These are phyloP conservation scores for Pyrenophora graminea DNA, from an alignment of 2,329 filamentous ascomycete species.

Conservation along the genomic window DNA sequence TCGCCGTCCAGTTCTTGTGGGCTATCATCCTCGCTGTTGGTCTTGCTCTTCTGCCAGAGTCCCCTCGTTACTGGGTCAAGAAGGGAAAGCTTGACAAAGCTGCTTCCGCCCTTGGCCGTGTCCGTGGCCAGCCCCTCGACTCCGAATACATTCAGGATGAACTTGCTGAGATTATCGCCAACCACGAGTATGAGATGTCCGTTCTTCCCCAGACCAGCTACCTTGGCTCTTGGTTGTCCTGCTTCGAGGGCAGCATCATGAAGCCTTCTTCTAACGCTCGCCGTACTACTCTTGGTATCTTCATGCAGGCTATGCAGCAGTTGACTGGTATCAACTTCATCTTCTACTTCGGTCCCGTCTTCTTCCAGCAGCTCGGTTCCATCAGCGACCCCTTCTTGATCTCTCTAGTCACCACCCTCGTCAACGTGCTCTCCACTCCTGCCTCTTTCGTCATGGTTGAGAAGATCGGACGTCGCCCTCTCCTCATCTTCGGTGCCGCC, in stretches of 20 bases:
- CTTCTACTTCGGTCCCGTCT: constrained; percentile 65
- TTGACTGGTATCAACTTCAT: constrained; percentile 88
- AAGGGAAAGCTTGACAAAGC: constrained; percentile 71
- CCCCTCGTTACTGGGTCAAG: constrained; percentile 85
- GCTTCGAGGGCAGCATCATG: constrained; percentile 60
- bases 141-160: constrained; percentile 81
- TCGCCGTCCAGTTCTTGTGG: constrained; percentile 81
- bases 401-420: constrained; percentile 80
- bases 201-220: constrained; percentile 50
- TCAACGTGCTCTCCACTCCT: constrained; percentile 85
- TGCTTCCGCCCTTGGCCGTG: constrained; percentile 64
- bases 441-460: constrained; percentile 86
- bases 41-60: constrained; percentile 79
- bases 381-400: constrained; percentile 82
- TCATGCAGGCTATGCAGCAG: constrained; percentile 58
- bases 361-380: constrained; percentile 74
- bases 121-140: constrained; percentile 75
- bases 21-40: constrained; percentile 74
- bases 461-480: constrained; percentile 75
- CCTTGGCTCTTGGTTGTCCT: constrained; percentile 65
- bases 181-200: constrained; percentile 82
- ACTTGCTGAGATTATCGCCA: constrained; percentile 86
- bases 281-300: constrained; percentile 53
- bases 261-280: constrained; percentile 57
- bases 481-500: constrained; percentile 76